Base-by-base conservation (phyloP, 225 moss, liverwort and hornwort species). In the Sphagnum tenellum region DNA sequence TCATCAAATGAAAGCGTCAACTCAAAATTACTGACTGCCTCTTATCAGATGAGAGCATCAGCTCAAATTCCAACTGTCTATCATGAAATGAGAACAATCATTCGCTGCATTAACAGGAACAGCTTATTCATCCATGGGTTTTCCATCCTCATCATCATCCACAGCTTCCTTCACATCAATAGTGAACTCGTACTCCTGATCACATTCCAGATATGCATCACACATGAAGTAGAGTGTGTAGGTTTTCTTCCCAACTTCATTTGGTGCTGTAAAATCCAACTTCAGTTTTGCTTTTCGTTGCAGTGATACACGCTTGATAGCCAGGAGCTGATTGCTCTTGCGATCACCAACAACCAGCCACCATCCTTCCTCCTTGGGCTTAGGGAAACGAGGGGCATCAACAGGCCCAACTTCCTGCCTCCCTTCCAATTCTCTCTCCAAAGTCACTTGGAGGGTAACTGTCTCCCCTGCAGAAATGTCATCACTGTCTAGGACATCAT, bases 321-420 rank as follows among this genome's bases (percentile, higher is more conserved):
- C 94, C 57, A 94, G 76, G 55, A 94, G 76, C 57, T 87, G 90
- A 70, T 94, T 91, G 79, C 78, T 91, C 64, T 87, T 87, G 3
- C 81, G 89, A 48, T 94, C 91, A 59, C 94, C 87, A 44, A 94
- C 89, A 13, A 94, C 94, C 57, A 94, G 81, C 94, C 94, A 94
- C 94, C 94, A 94, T 9, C 94, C 91, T 81, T 91, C 94, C 71
- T 91, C 94, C 67, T 94, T 94, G 2, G 89, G 88, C 71, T 94
- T 94, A 0, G 94, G 91, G 65, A 89, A 94, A 57, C 94, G 80
- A 54, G 89, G 91, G 46, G 94, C 94, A 70, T 94, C 90, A 49
- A 94, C 91, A 56, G 89, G 83, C 48, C 89, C 88, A 57, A 94
- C 73, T 50, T 94, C 94, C 72, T 82, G 94, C 66, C 80, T 73